Base-by-base conservation (phyloP, 208 protist species). In the Polymyxa betae region DNA sequence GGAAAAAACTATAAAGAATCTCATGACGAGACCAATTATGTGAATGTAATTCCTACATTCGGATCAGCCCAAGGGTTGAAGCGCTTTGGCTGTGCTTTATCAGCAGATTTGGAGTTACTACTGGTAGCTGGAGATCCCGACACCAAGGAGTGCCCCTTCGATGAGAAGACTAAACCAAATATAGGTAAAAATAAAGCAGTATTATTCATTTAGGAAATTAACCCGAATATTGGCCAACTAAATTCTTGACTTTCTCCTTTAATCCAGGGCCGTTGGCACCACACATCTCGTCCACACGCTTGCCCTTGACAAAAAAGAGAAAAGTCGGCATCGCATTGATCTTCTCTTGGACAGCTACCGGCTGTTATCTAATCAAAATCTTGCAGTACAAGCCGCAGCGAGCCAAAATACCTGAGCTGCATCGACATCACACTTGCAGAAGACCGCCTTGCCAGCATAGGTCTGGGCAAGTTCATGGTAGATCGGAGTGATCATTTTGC, bases 371-470 rank as follows among this genome's bases (percentile, higher is more conserved):
- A 82, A 38, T n/a, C 10, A 20, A 40, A 43, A 82, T 16, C 16
- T 20, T 12, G 35, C n/a, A 20, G 5, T 40, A 45, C 5, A 82
- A 35, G 72, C 5, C 10, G n/a, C 5, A 40, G 35, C 5, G 5
- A 40, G 40, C 72, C 54, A 66, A 29, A 16, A 66, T 82, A 82
- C 72, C n/a, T 82, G 5, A 12, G 72, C 72, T 38, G 5, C 16
- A 35, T 82, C 72, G n/a, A 82, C 72, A n/a, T 82, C 72, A 35
- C 72, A 82, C 35, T 82, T 82, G n/a, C 72, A 82, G n/a, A 82
- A 82, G 5, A 82, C 40, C 16, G 72, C 72, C n/a, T 82, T 35
- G n/a, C 16, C 35, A n/a, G 40, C 5, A n/a, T 82, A 35, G 5
- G 5, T 43, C 16, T 43, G 5, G 72, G 72, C 5, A 12, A 82